Percentiles rank a stretch among this genome's conserved stretches.
Conservation (phyloP, 78 protist species). For the Bigelowiella natans region DNA sequence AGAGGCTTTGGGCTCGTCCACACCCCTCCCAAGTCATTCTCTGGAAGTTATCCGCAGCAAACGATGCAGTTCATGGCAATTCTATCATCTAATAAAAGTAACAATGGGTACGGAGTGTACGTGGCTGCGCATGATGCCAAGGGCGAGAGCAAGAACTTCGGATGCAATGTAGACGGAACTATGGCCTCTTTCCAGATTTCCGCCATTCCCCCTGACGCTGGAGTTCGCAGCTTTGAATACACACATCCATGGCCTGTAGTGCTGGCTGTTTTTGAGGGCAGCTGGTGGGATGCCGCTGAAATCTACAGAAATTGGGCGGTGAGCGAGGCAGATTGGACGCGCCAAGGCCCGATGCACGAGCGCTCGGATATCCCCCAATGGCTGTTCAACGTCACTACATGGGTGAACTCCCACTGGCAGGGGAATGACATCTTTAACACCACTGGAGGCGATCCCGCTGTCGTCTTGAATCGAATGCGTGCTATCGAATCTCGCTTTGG, state of each 20-base stretch:
- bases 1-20: no score
- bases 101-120: conserved; percentile 14
- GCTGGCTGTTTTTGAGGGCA: conserved; percentile 8
- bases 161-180: not conserved
- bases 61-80: conserved; percentile 1
- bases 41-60: not conserved
- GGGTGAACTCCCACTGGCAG: conserved; percentile 37
- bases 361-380: conserved; percentile 14
- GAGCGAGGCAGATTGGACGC: conserved; percentile 2
- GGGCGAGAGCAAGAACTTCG: conserved; percentile 3
- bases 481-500: not conserved
- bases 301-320: conserved; percentile 18
- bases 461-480: not conserved
- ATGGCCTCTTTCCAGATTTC: not conserved
- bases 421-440: conserved; percentile 28
- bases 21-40: no score
- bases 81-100: not conserved
- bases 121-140: conserved; percentile 12
- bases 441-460: conserved; percentile 23
- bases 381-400: conserved; percentile 3
- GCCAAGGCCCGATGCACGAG: not conserved
- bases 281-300: conserved; percentile 16
- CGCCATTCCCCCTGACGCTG: conserved; percentile 8
- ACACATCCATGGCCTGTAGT: not conserved
- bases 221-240: not conserved